A percentile compares a stretch with the other conserved stretches of the same genome.
Conservation (phyloP, 805 yeast genomes). For the Candida silvatica region DNA sequence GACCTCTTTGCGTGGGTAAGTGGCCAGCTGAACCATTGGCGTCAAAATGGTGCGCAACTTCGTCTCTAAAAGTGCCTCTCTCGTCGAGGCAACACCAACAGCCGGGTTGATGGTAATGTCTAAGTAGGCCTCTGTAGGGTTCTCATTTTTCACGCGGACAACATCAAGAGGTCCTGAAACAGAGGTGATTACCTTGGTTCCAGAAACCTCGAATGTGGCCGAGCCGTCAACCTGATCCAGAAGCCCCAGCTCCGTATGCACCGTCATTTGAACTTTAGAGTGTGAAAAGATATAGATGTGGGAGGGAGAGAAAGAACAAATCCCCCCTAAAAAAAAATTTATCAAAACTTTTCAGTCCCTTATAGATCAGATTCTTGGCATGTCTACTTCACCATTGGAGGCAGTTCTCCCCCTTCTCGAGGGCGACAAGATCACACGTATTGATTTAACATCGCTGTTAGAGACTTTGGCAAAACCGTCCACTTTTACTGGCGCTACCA, state of each 20-base stretch:
- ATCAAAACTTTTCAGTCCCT: neutral
- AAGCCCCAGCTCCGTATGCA: conserved; percentile 10
- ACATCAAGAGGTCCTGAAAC: conserved; percentile 86
- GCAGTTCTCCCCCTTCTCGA: conserved; percentile 19
- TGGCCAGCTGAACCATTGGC: conserved; percentile 47
- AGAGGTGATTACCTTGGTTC: conserved; percentile 57
- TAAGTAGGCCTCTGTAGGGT: conserved; percentile 68
- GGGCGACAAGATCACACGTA: conserved; percentile 14
- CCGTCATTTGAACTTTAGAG: neutral
- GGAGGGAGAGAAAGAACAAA: neutral
- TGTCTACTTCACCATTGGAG: conserved; percentile 10
- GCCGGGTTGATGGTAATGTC: conserved; percentile 78
- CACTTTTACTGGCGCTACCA: conserved; percentile 33
- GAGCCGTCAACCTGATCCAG: conserved; percentile 76
- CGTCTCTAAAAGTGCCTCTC: conserved; percentile 74
- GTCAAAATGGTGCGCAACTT: conserved; percentile 54
- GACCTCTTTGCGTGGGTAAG: conserved; percentile 73
- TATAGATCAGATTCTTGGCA: neutral
- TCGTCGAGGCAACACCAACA: conserved; percentile 58
- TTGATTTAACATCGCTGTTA: conserved; percentile 17
- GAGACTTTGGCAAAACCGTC: conserved; percentile 17
- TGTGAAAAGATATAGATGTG: neutral
- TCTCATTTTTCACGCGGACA: conserved; percentile 71
- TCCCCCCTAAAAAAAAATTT: neutral
- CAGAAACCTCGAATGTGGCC: conserved; percentile 43